Conservation (phyloP, 345 rosid genomes). For the Combretum micranthum region DNA sequence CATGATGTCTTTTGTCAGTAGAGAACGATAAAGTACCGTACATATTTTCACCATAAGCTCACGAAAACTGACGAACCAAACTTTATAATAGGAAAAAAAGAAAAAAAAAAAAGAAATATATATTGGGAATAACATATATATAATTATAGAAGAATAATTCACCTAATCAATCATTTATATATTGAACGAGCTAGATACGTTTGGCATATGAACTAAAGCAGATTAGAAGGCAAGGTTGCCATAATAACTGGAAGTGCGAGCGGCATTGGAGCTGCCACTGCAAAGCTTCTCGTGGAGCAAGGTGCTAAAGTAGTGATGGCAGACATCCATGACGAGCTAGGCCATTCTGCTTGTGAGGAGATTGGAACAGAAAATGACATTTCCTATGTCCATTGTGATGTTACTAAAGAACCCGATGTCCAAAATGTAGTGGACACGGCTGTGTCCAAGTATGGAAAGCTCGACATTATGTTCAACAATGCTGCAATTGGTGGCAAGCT, state of each 20-base stretch:
- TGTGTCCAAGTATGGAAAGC: conserved; percentile 20
- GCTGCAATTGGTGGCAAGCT: conserved; percentile 10
- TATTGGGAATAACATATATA: no score
- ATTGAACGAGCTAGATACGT: not conserved
- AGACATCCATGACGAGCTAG: conserved; percentile 26
- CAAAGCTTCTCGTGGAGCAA: conserved; percentile 13
- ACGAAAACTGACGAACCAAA: no score
- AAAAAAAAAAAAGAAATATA: no score
- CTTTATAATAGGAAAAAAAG: no score
- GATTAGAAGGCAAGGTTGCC: conserved; percentile 30
- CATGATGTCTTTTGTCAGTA: no score
- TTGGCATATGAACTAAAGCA: not conserved
- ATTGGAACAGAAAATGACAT: conserved; percentile 4
- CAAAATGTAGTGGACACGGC: conserved; percentile 16
- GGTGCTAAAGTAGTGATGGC: conserved; percentile 28
- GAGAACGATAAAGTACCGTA: no score
- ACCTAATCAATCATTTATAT: no score
- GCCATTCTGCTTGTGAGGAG: conserved; percentile 14
- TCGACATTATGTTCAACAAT: conserved; percentile 25
- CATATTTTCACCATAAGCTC: no score
- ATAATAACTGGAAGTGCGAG: conserved; percentile 24
- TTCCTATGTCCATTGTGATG: conserved; percentile 22
- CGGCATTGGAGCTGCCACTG: conserved; percentile 20
- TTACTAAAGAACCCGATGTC: conserved; percentile 14
- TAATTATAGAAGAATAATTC: no score